phyloP scores from a whole-genome alignment of 192 early-diverging fungal species.

The Rhizoclosmatium sp. region DNA sequence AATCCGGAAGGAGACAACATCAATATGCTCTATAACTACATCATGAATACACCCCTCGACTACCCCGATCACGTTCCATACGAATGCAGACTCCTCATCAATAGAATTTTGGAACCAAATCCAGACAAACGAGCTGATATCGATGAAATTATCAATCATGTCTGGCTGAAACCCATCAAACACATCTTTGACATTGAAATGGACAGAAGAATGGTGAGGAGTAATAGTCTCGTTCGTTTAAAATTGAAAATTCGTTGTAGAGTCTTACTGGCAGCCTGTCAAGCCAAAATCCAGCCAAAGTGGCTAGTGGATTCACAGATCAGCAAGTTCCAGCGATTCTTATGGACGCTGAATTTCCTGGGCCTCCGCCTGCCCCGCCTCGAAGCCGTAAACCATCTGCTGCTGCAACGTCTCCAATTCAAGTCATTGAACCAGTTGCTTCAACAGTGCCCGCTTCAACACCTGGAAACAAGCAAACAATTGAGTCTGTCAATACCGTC shows the following conservation, averaged over 20 bases:
- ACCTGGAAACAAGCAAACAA: not conserved
- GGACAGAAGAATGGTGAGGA: not conserved
- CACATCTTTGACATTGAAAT: constrained; percentile 44
- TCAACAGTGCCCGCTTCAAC: too few relatives aligned
- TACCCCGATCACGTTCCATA: constrained; percentile 59
- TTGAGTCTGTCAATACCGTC: not conserved
- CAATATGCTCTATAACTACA: constrained; percentile 68
- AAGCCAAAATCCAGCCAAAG: too few relatives aligned
- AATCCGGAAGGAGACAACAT: constrained; percentile 69
- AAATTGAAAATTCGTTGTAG: not conserved
- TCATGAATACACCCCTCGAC: constrained; percentile 60
- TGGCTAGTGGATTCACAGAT: too few relatives aligned
- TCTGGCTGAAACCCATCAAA: constrained; percentile 45
- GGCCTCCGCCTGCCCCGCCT: too few relatives aligned
- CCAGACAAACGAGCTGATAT: constrained; percentile 58
- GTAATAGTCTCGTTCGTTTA: not conserved
- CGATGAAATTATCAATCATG: constrained; percentile 58
- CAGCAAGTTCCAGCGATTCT: not conserved
- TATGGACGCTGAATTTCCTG: too few relatives aligned
- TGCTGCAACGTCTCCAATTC: too few relatives aligned
- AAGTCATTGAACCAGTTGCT: too few relatives aligned
- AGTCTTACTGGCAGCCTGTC: not conserved
- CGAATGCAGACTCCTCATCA: constrained; percentile 51
- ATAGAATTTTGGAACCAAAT: constrained; percentile 62
- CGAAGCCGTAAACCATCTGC: too few relatives aligned